These are phyloP conservation scores for Elsinoe perseae DNA, from an alignment of 2,329 filamentous ascomycete species.

Conservation along the genomic window DNA sequence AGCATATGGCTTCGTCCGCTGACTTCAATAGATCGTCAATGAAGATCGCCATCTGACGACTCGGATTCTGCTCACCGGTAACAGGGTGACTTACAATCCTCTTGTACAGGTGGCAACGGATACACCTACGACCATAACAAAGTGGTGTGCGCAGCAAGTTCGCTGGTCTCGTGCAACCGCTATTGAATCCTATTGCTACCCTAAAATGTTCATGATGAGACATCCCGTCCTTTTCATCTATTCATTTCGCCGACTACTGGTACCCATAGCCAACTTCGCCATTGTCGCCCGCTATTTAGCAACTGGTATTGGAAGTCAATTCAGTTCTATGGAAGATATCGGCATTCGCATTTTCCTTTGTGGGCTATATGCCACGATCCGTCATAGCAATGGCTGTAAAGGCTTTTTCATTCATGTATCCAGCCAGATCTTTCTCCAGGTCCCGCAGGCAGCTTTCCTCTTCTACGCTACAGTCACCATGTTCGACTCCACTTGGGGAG, in stretches of 20 bases:
- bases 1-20: neutral
- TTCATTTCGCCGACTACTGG: neutral
- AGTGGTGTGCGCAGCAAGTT: slow-evolving; percentile 4
- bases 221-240: slow-evolving; percentile 10
- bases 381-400: neutral
- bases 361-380: neutral
- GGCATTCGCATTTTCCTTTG: neutral
- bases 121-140: neutral
- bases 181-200: slow-evolving; percentile 1
- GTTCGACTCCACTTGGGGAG: neutral
- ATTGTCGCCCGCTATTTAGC: neutral
- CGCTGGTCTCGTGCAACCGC: neutral
- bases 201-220: slow-evolving; percentile 2
- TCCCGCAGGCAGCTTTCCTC: neutral
- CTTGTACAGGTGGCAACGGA: neutral
- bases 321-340: slow-evolving; percentile 1
- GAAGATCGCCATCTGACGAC: slow-evolving; percentile 3
- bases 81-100: slow-evolving; percentile 1
- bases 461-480: neutral
- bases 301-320: neutral
- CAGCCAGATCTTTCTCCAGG: neutral
- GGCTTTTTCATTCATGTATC: neutral
- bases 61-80: neutral
- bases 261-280: neutral
- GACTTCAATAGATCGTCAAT: neutral